Conservation (phyloP, 75 land plant species). For the Gnetum montanum region DNA sequence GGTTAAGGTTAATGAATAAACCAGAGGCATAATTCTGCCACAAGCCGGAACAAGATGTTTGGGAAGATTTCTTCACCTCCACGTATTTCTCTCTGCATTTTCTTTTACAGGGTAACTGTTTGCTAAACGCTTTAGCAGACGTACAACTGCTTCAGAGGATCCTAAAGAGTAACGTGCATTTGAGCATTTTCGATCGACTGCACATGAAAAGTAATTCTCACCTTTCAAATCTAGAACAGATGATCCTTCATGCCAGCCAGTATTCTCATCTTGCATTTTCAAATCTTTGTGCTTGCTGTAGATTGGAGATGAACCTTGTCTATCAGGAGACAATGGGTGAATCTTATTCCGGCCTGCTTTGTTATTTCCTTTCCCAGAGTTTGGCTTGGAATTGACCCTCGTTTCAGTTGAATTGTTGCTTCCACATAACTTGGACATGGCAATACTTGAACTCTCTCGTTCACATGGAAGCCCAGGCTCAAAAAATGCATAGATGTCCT, state of each 20-base stretch:
- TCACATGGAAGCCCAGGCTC: constrained; percentile 92
- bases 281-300: constrained; percentile 7
- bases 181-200: constrained; percentile 84
- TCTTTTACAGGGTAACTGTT: not conserved
- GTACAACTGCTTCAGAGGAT: constrained; percentile 72
- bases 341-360: constrained; percentile 12
- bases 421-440: constrained; percentile 35
- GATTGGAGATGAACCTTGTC: constrained; percentile 14
- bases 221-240: constrained; percentile 88
- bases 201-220: constrained; percentile 97
- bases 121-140: constrained; percentile 53
- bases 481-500: constrained; percentile 95
- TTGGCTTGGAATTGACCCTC: constrained; percentile 24
- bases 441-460: constrained; percentile 18
- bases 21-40: no score
- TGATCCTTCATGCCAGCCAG: constrained; percentile 55
- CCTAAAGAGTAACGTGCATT: constrained; percentile 63
- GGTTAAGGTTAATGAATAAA: no score
- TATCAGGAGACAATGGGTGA: constrained; percentile 7
- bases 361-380: constrained; percentile 15
- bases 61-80: no score
- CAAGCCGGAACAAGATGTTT: no score
- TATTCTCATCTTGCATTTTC: constrained; percentile 32
- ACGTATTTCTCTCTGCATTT: not conserved
- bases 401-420: constrained; percentile 29